Percentiles rank a stretch among this genome's conserved stretches.
Evolutionary conservation across 257 asterid genomes (phyloP).

Genomic region (Oldenlandia corymbosa): DNA sequence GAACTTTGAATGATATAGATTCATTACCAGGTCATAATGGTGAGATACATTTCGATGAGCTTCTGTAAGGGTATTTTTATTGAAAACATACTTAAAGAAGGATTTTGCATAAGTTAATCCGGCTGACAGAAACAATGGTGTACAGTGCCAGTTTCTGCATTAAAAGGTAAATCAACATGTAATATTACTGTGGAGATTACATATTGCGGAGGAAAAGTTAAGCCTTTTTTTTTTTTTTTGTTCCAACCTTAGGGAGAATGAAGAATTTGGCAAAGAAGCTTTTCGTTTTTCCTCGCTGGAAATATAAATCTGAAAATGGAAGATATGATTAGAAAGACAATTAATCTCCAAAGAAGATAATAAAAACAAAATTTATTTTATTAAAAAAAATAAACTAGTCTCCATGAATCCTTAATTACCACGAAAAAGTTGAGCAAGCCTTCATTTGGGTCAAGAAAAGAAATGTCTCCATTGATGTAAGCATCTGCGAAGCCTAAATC

Average conservation of each 20-base stretch:
- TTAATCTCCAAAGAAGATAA: too few species aligned
- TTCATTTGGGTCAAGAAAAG: conserved; percentile 3
- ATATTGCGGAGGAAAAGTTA: neutral
- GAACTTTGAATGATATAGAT: too few species aligned
- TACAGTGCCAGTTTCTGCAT: conserved; percentile 95
- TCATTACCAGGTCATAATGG: conserved; percentile 74
- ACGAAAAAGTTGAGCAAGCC: neutral
- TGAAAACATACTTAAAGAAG: conserved; percentile 54
- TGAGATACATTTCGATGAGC: conserved; percentile 76
- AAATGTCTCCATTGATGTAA: conserved; percentile 4
- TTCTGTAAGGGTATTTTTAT: conserved; percentile 66
- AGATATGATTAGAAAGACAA: too few species aligned
- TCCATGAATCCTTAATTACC: neutral
- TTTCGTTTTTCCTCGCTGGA: too few species aligned
- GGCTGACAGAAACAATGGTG: conserved; percentile 63
- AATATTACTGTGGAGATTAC: neutral
- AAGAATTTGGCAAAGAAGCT: conserved; percentile 33
- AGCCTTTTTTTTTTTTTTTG: conserved; percentile 45
- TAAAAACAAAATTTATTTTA: too few species aligned
- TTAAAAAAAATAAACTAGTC: too few species aligned
- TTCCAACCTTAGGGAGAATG: too few species aligned
- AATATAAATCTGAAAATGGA: conserved; percentile 56
- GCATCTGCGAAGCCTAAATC: conserved; percentile 10
- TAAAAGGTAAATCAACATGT: neutral
- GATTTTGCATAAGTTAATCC: conserved; percentile 69